phyloP scores from a whole-genome alignment of 148 eudicot genomes.

The Rhododendron molle region DNA sequence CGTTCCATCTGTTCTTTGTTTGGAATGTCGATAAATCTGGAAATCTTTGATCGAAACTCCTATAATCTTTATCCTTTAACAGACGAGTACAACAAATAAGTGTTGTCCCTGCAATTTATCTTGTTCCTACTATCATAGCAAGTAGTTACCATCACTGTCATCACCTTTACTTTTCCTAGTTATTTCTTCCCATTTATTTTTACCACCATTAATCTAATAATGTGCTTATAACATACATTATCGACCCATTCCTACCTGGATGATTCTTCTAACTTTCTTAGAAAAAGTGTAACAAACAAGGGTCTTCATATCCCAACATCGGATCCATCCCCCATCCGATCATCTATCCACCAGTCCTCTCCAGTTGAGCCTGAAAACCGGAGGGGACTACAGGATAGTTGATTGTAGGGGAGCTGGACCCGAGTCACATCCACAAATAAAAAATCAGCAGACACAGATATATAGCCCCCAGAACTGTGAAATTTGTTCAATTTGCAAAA shows the following conservation, averaged over 20 bases:
- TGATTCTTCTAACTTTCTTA: neutral
- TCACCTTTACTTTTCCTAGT: neutral
- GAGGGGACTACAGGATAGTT: neutral
- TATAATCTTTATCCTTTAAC: neutral
- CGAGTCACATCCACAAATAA: neutral
- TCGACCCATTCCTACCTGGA: neutral
- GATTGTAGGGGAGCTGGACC: neutral
- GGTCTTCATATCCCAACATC: neutral
- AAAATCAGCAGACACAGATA: neutral
- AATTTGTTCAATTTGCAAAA: neutral
- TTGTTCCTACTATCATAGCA: neutral
- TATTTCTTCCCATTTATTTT: neutral
- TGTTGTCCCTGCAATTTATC: neutral
- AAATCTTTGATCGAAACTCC: neutral
- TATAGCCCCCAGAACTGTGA: neutral
- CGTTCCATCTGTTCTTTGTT: neutral
- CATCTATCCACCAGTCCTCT: neutral
- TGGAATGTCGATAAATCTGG: neutral
- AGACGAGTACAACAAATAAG: neutral
- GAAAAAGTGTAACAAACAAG: neutral
- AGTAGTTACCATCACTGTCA: neutral
- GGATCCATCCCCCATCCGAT: neutral
- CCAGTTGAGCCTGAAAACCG: neutral
- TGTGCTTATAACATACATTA: neutral
- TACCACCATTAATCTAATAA: neutral